phyloP scores from a whole-genome alignment of 1,284 basidiomycete species.

The Leccinum griseonigrum region DNA sequence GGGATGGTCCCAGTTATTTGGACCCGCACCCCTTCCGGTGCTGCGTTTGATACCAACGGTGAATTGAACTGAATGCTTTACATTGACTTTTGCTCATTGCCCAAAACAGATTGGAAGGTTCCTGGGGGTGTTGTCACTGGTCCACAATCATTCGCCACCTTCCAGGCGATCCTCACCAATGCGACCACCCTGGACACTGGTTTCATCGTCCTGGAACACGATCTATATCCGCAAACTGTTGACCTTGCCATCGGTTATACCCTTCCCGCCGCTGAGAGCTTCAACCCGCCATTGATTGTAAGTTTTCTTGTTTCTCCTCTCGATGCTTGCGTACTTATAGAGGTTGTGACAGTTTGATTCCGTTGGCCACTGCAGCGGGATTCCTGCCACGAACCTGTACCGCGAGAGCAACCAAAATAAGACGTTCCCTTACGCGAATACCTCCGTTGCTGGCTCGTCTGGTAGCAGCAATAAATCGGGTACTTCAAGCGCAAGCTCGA shows the following conservation, averaged over 20 bases:
- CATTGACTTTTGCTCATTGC: neutral
- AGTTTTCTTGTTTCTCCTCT: constrained; percentile 16
- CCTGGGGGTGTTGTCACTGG: constrained; percentile 69
- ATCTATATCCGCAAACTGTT: constrained; percentile 82
- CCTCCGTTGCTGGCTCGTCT: constrained; percentile 9
- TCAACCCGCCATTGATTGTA: constrained; percentile 62
- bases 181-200: constrained; percentile 57
- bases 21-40: constrained; percentile 58
- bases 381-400: constrained; percentile 57
- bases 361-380: constrained; percentile 61
- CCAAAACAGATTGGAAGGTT: constrained; percentile 73
- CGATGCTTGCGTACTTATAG: neutral
- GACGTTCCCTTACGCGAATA: constrained; percentile 51
- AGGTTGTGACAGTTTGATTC: constrained; percentile 48
- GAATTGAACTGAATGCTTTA: constrained; percentile 11
- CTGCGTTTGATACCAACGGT: constrained; percentile 82
- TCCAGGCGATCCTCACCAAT: constrained; percentile 62
- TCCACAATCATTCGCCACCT: constrained; percentile 50
- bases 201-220: constrained; percentile 90
- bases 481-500: constrained; percentile 3
- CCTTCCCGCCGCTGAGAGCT: constrained; percentile 63
- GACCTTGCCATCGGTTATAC: constrained; percentile 88
- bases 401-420: constrained; percentile 60
- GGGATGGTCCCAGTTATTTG: constrained; percentile 80
- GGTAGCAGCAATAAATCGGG: constrained; percentile 4